These are phyloP conservation scores for Ligustrum vulgare DNA, from an alignment of 257 asterid species.

Conservation along the genomic window DNA sequence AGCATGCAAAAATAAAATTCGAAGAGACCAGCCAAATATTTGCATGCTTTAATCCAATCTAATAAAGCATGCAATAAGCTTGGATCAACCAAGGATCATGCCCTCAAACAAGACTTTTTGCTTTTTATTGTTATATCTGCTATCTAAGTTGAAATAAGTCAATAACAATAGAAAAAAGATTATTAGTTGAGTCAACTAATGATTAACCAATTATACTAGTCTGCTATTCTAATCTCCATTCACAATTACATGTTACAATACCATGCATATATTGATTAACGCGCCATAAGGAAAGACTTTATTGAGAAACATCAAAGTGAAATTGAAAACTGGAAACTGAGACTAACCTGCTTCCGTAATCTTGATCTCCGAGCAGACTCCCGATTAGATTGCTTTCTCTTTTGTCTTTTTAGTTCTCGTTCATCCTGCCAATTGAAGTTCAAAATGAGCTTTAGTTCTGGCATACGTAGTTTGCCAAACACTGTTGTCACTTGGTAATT, in stretches of 20 bases:
- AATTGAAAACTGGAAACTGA: not conserved
- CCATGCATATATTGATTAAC: not conserved
- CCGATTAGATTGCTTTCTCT: slow-evolving; percentile 94
- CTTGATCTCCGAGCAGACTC: slow-evolving; percentile 99
- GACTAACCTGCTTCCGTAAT: slow-evolving; percentile 83
- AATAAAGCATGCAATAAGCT: not conserved
- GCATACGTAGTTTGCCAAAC: not conserved
- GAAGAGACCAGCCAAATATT: not conserved
- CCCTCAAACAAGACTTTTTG: not conserved
- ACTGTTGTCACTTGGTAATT: no score
- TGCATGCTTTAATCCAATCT: not conserved
- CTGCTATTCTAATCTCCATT: not conserved
- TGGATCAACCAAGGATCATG: not conserved
- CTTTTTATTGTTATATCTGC: not conserved
- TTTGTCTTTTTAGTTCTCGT: slow-evolving; percentile 89
- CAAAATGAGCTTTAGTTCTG: not conserved
- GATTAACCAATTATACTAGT: not conserved
- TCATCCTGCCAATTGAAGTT: slow-evolving; percentile 60
- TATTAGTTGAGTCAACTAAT: not conserved
- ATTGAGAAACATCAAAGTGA: not conserved
- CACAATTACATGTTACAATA: not conserved
- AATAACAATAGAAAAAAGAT: not conserved
- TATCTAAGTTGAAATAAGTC: not conserved
- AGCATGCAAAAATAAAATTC: not conserved
- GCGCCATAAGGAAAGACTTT: not conserved